Evolutionary conservation across 75 land plant genomes (phyloP), one percentile per base, ranked within the genome.

Genomic region (Pseudotsuga menziesii): DNA sequence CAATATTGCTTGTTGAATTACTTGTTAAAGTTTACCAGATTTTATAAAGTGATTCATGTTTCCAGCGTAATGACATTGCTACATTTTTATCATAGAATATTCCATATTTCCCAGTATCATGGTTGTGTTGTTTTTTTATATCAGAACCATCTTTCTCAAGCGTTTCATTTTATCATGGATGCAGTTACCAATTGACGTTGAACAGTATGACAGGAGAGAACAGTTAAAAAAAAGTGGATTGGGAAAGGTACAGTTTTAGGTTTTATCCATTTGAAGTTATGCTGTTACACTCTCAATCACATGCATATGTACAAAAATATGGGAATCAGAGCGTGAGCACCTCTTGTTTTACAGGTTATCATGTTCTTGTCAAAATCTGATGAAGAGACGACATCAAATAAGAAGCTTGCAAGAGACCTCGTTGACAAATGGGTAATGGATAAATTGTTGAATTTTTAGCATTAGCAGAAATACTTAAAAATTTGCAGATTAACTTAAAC

Each of bases 141-240:
- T 39, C 1, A 36, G 5, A 36, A 67, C 39, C 11, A 12, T 29
- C 48, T 69, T 48, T 69, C 72, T 41, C 12, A 55, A 26, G 19
- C 17, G 4, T 77, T 55, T 61, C 67, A 72, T 81, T 61, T 61
- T 58, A 16, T 44, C 36, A 23, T 82, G 63, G 26, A 25, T 60
- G 82, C 87, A 96, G 98, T 86, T 92, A 48, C 98, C 99, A 2
- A 92, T 97, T 61, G 98, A 97, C 80, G 87, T 97, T 23, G 98
- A 93, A 78, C 88, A 88, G 58, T 84, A 83, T 85, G 98, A 93
- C 72, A 85, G 98, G 76, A 88, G 92, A 66, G 98, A 97, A 58
- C 99, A 97, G 66, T 79, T 97, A 39, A 97, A 97, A 79, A 97
- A 87, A 78, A 97, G 99, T 84, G 98, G 99, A 57, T 90, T 97